Base-by-base conservation (phyloP, 306 rosid genomes). In the Sesbania bispinosa region DNA sequence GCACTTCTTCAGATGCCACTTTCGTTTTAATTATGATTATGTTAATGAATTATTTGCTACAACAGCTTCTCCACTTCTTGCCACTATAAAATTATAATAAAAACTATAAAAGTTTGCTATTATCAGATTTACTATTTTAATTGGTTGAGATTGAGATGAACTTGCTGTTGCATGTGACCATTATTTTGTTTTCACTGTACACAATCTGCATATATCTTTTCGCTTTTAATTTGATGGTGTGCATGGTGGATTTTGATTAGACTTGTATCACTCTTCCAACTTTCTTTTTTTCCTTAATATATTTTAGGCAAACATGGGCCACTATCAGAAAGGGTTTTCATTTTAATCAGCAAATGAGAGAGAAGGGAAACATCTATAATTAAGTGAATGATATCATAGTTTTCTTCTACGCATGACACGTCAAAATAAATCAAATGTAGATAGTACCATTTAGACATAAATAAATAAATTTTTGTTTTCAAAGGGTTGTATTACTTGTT, bases 11-110 rank as follows among this genome's bases (percentile, higher is more conserved):
- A 52, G 51, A 39, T 61, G 35, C 90, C 88, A 88, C 92, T 85
- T 83, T 82, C 74, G 10, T 66, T 80, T 79, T 77, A 43, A 62
- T 68, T 78, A 87, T 79, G 75, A 84, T 84, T 80, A 53, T 82
- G 85, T 62, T 74, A 84, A 82, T 77, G 82, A 75, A 69, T 75
- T 71, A 58, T 41, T 51, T 73, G 76, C 52, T 75, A 75, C 74
- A 62, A 83, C 80, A 79, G 83, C 62, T 72, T 36, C 67, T 65
- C 94, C 88, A 86, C 94, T 82, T 82, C 57, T 65, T 62, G 67
- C 82, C 79, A 75, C 71, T 85, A 36, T 7, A 35, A 3, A 33
- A 53, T 21, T 24, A 24, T 67, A 24, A 32, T 45, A 0, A 4
- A 72, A 62, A 30, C 53, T 20, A 11, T 32, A 4, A 66, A 16